Evolutionary conservation across 805 yeast genomes (phyloP).

Genomic region (Wilhelminamyces savonicus): DNA sequence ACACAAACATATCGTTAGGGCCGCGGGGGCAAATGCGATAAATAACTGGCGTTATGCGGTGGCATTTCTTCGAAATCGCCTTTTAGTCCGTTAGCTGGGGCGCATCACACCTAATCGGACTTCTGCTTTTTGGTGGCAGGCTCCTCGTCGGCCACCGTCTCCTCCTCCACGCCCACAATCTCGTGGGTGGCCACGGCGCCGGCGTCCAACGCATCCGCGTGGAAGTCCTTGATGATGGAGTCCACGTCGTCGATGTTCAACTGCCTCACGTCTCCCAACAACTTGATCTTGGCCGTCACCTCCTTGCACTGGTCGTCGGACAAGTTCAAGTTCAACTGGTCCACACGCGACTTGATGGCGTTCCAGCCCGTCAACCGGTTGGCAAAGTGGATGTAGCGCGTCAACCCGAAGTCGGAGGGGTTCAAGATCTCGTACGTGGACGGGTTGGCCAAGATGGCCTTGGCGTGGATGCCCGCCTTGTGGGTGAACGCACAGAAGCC

Average conservation of each 20-base stretch:
- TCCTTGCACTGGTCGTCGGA: slow-evolving; percentile 53
- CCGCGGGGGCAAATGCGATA: too few relatives aligned
- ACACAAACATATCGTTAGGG: too few relatives aligned
- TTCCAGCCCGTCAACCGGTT: slow-evolving; percentile 60
- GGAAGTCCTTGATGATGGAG: slow-evolving; percentile 51
- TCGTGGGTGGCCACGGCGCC: too few relatives aligned
- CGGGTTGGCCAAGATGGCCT: slow-evolving; percentile 57
- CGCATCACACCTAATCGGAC: slow-evolving; percentile 17
- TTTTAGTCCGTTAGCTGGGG: too few relatives aligned
- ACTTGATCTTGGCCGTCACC: slow-evolving; percentile 48
- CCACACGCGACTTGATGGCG: slow-evolving; percentile 56
- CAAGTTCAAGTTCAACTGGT: slow-evolving; percentile 50
- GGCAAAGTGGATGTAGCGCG: slow-evolving; percentile 58
- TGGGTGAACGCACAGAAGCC: slow-evolving; percentile 63
- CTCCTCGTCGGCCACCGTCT: slow-evolving; percentile 15
- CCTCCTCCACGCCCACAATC: too few relatives aligned
- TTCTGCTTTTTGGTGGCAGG: slow-evolving; percentile 36
- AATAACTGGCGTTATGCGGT: too few relatives aligned
- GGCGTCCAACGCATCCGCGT: slow-evolving; percentile 30
- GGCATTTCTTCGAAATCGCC: too few relatives aligned
- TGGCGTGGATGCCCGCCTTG: slow-evolving; percentile 60
- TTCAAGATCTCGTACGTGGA: slow-evolving; percentile 56
- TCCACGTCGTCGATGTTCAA: slow-evolving; percentile 57
- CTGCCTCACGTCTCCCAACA: slow-evolving; percentile 55
- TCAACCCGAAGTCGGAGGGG: slow-evolving; percentile 53